Base-by-base conservation (phyloP, 345 rosid species). In the Populus tremula region DNA sequence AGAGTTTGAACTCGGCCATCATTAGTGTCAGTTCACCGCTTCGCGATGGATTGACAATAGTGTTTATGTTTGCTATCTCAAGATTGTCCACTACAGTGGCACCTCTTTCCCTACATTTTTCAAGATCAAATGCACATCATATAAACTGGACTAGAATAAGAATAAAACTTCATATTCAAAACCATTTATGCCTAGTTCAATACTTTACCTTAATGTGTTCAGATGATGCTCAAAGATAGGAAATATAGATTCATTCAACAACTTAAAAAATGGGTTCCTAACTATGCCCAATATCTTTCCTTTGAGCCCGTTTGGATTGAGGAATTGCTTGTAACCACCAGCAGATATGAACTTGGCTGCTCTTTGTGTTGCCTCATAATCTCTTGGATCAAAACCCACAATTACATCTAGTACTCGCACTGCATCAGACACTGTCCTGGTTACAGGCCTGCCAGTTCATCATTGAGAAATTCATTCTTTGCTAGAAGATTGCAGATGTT, bases 221-320 rank as follows among this genome's bases (percentile, higher is more conserved):
- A 90, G 68, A 76, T 89, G 93, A 38, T 45, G 66, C 59, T 86
- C 84, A 59, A 90, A 90, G 31, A 78, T 81, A 39, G 62, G 35
- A 12, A 43, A 9, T 1, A 78, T 50, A 9, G 25, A 63, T 14
- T 5, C 70, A 1, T 75, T 31, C 7, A 4, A 35, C 16, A 33
- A 72, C 45, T 68, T 33, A 49, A 39, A 78, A 77, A 82, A 86
- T 39, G 86, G 81, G 61, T 85, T 53, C 77, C 86, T 78, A 10
- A 89, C 89, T 1, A 90, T 41, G 21, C 93, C 94, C 54, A 86
- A 23, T 77, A 89, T 86, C 84, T 94, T 94, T 69, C 90, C 88
- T 70, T 81, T 77, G 21, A 94, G 87, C 36, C 93, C 87, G 50
- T 70, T 17, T 21, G 72, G 64, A 29, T 67, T 88, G 36, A 92